Base-by-base conservation (phyloP, 2,329 filamentous ascomycete species). In the Cryphonectria radicalis region DNA sequence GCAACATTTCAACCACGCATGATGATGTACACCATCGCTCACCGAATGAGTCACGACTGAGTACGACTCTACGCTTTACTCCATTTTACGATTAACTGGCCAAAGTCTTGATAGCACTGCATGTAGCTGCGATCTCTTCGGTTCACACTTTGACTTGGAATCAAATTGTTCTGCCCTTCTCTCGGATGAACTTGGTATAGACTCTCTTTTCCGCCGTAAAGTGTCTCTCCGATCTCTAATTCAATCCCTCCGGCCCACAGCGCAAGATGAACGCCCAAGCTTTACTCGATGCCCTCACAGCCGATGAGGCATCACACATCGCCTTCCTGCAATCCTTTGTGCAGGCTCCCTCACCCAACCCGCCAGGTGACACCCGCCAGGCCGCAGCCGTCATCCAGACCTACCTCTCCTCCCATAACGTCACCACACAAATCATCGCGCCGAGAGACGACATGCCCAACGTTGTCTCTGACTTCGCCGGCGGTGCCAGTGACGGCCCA, bases 281-380 rank as follows among this genome's bases (percentile, higher is more conserved):
- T n/a, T 67, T 73, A 28, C 63, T 73, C 5, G 40, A 71, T 3
- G 53, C 59, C 32, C 70, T 73, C 46, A 46, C 37, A 14, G 75
- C 60, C 69, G 67, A 73, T 22, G 40, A 57, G 4, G 32, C 65
- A 13, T 55, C 42, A 22, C 70, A 73, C 35, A 46, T 72, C 32
- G 14, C 28, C 17, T 67, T 72, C 2, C 60, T 73, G 28, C 72
- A 73, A 57, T 37, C 37, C 4, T 76, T 82, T 35, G 77, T 80
- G 17, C 79, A 77, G 66, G 78, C 78, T 1, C 77, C 80, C 22
- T 82, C 79, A 1, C 78, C 81, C 1, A 82, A 81, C 67, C 81
- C 81, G 14, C 80, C 81, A 32, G 81, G 81, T 17, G 77, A 82
- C 64, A 83, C 81, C 1, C 73, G 73, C 28, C 73, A 74, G n/a